Conservation (phyloP, 495 filamentous ascomycete species). For the Neurospora terricola region DNA sequence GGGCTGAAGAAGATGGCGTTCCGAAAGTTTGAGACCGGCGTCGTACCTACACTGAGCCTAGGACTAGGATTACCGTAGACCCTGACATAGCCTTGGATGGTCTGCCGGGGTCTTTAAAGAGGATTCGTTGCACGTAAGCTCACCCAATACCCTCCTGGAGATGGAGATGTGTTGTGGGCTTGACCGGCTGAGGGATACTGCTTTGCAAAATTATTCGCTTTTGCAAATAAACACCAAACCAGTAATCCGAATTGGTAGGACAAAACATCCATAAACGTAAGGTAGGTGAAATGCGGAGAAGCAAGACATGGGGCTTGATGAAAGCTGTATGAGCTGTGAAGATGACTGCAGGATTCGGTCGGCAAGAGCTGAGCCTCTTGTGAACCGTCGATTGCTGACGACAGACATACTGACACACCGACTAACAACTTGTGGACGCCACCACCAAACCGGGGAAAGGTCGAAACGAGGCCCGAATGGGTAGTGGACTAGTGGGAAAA, state of each 20-base stretch:
- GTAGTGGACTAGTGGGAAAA: not conserved
- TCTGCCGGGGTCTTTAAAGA: not conserved
- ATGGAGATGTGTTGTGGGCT: not conserved
- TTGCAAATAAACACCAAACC: not conserved
- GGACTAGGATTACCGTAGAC: not conserved
- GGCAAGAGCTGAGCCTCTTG: not conserved
- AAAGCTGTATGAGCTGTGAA: not conserved
- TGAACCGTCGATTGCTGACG: not conserved
- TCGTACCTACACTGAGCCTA: too few relatives aligned
- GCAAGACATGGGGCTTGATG: not conserved
- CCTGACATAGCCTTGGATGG: too few relatives aligned
- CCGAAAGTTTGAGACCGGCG: not conserved
- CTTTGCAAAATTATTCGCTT: not conserved
- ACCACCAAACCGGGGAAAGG: not conserved
- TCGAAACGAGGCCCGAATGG: not conserved
- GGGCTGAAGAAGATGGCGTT: not conserved
- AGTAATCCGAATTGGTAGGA: not conserved
- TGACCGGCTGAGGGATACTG: not conserved
- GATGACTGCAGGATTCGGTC: not conserved
- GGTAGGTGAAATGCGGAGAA: not conserved
- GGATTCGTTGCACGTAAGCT: not conserved
- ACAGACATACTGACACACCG: not conserved
- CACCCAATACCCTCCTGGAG: too few relatives aligned
- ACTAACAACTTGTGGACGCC: not conserved
- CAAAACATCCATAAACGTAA: not conserved